A percentile compares a stretch with the other conserved stretches of the same genome.
phyloP scores from a whole-genome alignment of 2,329 filamentous ascomycete genomes.

The Rhynchosporium agropyri region DNA sequence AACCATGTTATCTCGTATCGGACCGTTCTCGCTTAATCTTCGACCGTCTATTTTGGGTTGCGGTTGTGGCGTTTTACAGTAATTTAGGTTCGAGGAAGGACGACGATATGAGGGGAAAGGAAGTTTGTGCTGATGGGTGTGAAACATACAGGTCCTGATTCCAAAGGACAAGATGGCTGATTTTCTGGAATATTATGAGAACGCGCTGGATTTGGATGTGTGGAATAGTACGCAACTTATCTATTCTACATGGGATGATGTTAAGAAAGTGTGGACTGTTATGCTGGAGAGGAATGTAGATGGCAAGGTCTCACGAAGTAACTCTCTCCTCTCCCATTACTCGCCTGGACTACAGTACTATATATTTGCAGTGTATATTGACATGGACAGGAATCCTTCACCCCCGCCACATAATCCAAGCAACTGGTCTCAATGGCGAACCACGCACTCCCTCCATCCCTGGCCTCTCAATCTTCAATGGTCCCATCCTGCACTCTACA shows the following conservation, averaged over 20 bases:
- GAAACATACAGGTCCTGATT: slow-evolving; percentile 64
- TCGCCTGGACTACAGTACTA: slow-evolving; percentile 40
- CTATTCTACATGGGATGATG: slow-evolving; percentile 53
- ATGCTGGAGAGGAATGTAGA: slow-evolving; percentile 45
- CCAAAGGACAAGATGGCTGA: slow-evolving; percentile 71
- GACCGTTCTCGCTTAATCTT: not conserved
- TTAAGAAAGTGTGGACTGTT: slow-evolving; percentile 55
- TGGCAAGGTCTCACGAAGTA: slow-evolving; percentile 12
- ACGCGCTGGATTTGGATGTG: slow-evolving; percentile 64
- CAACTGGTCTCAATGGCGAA: slow-evolving; percentile 56
- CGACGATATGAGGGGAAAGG: slow-evolving; percentile 47
- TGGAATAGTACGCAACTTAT: slow-evolving; percentile 58
- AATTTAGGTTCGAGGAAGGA: not conserved
- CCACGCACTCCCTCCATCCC: slow-evolving; percentile 51
- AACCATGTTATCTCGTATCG: not conserved
- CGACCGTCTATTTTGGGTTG: not conserved
- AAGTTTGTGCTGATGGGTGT: slow-evolving; percentile 54
- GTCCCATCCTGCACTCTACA: slow-evolving; percentile 62
- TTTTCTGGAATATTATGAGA: slow-evolving; percentile 67
- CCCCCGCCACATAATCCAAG: slow-evolving; percentile 54
- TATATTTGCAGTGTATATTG: no score
- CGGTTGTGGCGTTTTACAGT: no score
- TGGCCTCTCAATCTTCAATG: slow-evolving; percentile 56
- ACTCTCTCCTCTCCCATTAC: slow-evolving; percentile 12
- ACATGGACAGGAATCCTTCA: slow-evolving; percentile 46